Evolutionary conservation across 495 filamentous ascomycete genomes (phyloP).

Genomic region (Neurospora sp.): DNA sequence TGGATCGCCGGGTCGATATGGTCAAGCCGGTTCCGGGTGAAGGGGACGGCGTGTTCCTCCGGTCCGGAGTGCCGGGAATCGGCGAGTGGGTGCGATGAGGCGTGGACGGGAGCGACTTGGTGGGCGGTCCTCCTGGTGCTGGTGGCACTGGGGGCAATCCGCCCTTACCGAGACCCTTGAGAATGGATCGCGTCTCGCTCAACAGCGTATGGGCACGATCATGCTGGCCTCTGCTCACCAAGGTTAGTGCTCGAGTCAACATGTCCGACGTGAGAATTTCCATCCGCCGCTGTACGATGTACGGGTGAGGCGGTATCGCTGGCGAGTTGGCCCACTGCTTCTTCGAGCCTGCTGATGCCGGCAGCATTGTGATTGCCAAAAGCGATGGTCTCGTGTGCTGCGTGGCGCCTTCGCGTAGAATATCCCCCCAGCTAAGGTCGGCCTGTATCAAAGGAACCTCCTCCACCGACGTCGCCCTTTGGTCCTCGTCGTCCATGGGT

Average conservation of each 20-base stretch:
- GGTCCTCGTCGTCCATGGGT: constrained; percentile 76
- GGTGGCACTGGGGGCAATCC: constrained; percentile 76
- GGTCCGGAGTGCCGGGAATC: constrained; percentile 32
- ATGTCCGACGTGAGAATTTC: constrained; percentile 97
- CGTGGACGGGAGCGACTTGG: constrained; percentile 38
- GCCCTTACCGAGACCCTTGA: constrained; percentile 92
- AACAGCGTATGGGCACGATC: constrained; percentile 88
- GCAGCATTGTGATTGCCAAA: constrained; percentile 98
- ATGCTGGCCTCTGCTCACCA: constrained; percentile 84
- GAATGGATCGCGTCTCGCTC: constrained; percentile 85
- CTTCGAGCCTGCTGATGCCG: constrained; percentile 54
- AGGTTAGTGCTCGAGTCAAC: constrained; percentile 83
- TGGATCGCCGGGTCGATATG: constrained; percentile 20
- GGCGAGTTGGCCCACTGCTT: constrained; percentile 54
- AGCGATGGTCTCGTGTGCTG: constrained; percentile 84
- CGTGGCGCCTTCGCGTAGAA: constrained; percentile 81
- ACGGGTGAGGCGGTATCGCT: constrained; percentile 90
- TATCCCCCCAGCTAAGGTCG: constrained; percentile 87
- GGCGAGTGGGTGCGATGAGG: constrained; percentile 38
- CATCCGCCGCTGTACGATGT: constrained; percentile 95
- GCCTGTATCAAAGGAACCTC: constrained; percentile 94
- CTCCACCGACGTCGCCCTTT: constrained; percentile 75
- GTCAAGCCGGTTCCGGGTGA: constrained; percentile 17
- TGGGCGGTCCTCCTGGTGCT: constrained; percentile 8
- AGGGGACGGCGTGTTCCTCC: constrained; percentile 40